Conservation (phyloP, 23 red algal genomes). For the Gracilaria gracilis region DNA sequence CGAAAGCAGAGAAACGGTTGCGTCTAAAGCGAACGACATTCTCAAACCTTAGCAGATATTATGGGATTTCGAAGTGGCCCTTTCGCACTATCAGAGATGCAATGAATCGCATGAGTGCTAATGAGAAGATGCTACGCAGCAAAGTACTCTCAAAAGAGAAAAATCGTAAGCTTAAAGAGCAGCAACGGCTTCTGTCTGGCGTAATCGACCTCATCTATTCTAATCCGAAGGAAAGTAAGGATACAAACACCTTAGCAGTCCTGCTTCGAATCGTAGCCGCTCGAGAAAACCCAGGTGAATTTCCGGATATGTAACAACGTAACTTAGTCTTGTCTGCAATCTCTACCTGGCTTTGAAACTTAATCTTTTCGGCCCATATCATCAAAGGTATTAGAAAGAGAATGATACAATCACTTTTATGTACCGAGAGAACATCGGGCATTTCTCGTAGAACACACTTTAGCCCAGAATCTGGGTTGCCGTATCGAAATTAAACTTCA, state of each 20-base stretch:
- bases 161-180: constrained; percentile 57
- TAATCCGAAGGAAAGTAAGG: constrained; percentile 56
- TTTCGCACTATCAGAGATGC: constrained; percentile 70
- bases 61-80: constrained; percentile 76
- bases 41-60: constrained; percentile 69
- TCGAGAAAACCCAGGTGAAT: constrained; percentile 30
- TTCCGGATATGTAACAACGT: constrained; percentile 1
- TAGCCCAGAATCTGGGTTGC: too few relatives aligned
- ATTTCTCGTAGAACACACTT: too few relatives aligned
- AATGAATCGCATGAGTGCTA: constrained; percentile 51
- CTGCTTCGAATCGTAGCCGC: constrained; percentile 56
- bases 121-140: constrained; percentile 37
- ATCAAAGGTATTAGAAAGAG: too few relatives aligned
- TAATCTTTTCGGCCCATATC: too few relatives aligned
- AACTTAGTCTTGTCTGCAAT: too few relatives aligned
- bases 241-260: constrained; percentile 67
- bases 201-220: constrained; percentile 69
- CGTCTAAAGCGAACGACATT: constrained; percentile 68
- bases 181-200: constrained; percentile 48
- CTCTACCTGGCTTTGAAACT: too few relatives aligned
- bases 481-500: too few relatives aligned
- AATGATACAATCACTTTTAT: too few relatives aligned
- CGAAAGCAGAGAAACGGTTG: constrained; percentile 63
- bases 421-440: too few relatives aligned
- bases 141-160: constrained; percentile 32